Percentiles rank a stretch among this genome's conserved stretches.
Evolutionary conservation across 1,139 yeast genomes (phyloP).

Genomic region (Meyerozyma carpophila): DNA sequence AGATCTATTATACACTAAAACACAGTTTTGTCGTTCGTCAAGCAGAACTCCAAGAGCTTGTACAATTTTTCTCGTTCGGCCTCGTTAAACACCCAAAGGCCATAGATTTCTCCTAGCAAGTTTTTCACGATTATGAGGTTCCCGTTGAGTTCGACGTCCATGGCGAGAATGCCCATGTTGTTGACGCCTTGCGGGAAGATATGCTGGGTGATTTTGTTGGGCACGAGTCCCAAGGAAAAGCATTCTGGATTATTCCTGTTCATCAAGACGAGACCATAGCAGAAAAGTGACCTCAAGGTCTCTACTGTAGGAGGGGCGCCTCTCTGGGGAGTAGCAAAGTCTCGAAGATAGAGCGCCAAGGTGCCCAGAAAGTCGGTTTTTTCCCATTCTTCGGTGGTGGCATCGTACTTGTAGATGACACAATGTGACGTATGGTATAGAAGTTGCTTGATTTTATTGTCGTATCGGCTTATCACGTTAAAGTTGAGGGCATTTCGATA

Average conservation of each 20-base stretch:
- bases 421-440: conserved; percentile 74
- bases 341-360: conserved; percentile 70
- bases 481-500: conserved; percentile 69
- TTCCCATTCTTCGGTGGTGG: conserved; percentile 68
- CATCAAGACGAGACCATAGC: conserved; percentile 73
- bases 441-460: conserved; percentile 71
- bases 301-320: conserved; percentile 21
- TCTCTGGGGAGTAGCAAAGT: conserved; percentile 31
- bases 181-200: conserved; percentile 37
- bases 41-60: conserved; percentile 54
- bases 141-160: conserved; percentile 76
- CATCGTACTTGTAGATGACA: conserved; percentile 69
- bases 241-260: conserved; percentile 74
- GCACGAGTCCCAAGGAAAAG: conserved; percentile 73
- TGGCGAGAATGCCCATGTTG: conserved; percentile 38
- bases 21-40: conserved; percentile 26
- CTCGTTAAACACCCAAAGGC: conserved; percentile 83
- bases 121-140: conserved; percentile 77
- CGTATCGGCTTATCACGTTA: conserved; percentile 80
- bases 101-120: conserved; percentile 72
- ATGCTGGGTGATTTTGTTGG: conserved; percentile 46
- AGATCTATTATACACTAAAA: not conserved
- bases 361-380: conserved; percentile 80
- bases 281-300: conserved; percentile 49
- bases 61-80: conserved; percentile 63